phyloP scores from a whole-genome alignment of 768 basidiomycete genomes.

The Russula griseocarnosa region DNA sequence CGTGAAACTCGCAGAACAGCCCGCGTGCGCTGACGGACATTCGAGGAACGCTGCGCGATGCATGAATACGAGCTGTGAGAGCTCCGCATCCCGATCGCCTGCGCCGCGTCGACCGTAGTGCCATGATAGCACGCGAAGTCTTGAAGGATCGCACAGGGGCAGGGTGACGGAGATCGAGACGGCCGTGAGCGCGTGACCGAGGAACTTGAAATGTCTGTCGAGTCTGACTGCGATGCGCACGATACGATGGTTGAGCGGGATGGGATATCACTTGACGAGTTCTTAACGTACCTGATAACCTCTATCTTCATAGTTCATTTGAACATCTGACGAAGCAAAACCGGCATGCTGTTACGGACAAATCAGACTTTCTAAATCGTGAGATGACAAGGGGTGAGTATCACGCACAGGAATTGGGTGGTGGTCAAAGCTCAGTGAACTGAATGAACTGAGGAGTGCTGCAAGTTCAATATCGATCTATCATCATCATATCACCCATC shows the following conservation, averaged over 20 bases:
- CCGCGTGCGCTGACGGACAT: no score
- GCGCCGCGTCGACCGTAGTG: no score
- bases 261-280: background rate
- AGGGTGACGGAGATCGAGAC: no score
- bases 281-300: slow-evolving; percentile 18
- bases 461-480: slow-evolving; percentile 25
- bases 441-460: slow-evolving; percentile 14
- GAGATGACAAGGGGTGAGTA: background rate
- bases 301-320: slow-evolving; percentile 16
- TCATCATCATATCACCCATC: background rate
- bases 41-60: no score
- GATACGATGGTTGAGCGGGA: background rate
- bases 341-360: background rate
- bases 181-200: background rate
- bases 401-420: slow-evolving; percentile 6
- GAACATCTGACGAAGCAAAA: background rate
- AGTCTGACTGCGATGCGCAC: slow-evolving; percentile 15
- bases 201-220: slow-evolving; percentile 8
- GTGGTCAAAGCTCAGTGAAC: slow-evolving; percentile 16
- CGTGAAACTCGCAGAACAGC: no score
- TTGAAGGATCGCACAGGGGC: no score
- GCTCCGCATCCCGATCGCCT: no score
- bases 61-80: no score
- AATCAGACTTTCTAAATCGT: no score
- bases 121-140: no score